These are phyloP conservation scores for Curvularia lunata DNA, from an alignment of 2,329 filamentous ascomycete genomes.

Conservation along the genomic window DNA sequence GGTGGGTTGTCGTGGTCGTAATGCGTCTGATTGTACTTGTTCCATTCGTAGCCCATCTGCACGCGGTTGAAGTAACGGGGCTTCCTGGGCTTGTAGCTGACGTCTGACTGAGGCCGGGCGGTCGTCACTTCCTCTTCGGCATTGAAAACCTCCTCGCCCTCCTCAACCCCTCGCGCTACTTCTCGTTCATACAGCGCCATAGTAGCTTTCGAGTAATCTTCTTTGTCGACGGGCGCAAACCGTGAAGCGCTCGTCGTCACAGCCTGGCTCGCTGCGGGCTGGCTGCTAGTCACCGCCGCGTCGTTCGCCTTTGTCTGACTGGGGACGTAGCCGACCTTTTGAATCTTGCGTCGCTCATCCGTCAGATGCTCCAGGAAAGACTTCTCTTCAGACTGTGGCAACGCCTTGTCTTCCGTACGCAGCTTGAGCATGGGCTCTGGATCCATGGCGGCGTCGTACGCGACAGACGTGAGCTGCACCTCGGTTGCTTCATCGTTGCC, in stretches of 20 bases:
- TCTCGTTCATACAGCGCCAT: constrained; percentile 91
- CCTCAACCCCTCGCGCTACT: constrained; percentile 85
- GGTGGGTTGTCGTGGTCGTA: constrained; percentile 98
- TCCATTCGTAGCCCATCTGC: constrained; percentile 99
- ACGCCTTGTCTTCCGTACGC: constrained; percentile 66
- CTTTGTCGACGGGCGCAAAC: constrained; percentile 72
- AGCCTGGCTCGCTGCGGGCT: constrained; percentile 47
- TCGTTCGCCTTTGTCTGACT: constrained; percentile 54
- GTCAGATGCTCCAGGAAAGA: constrained; percentile 64
- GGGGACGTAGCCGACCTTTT: constrained; percentile 73
- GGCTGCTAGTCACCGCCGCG: constrained; percentile 33
- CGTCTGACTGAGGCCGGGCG: constrained; percentile 76
- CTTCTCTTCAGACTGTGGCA: constrained; percentile 64
- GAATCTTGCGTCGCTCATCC: constrained; percentile 64
- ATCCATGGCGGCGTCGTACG: constrained; percentile 59
- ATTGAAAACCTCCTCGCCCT: constrained; percentile 95
- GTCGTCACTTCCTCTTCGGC: constrained; percentile 80
- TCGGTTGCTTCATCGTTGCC: constrained; percentile 10
- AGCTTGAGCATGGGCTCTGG: constrained; percentile 71
- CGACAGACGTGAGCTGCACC: constrained; percentile 16
- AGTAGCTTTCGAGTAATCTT: constrained; percentile 85
- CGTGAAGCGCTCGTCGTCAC: constrained; percentile 66
- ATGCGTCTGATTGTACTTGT: constrained; percentile 99
- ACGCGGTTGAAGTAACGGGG: constrained; percentile 97
- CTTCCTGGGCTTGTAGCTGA: constrained; percentile 87